A percentile compares a stretch with the other conserved stretches of the same genome.
Conservation (phyloP, 2,329 filamentous ascomycete species). For the Gyromitra esculenta region DNA sequence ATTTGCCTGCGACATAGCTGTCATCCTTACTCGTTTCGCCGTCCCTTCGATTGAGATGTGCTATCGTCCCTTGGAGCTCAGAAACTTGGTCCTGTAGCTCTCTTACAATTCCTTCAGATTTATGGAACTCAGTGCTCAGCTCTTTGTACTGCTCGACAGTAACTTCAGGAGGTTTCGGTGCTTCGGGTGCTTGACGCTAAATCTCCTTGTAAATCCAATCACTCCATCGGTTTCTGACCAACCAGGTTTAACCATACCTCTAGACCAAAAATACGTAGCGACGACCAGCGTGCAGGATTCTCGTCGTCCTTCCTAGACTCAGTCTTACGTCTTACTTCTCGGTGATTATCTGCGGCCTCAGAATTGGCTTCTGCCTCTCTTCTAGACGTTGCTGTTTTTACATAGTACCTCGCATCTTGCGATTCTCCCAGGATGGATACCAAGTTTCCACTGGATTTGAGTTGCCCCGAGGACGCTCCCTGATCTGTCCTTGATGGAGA, state of each 20-base stretch:
- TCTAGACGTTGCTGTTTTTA: no score
- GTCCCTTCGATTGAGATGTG: conserved; percentile 17
- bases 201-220: neutral
- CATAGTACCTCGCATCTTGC: no score
- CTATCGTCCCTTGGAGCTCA: conserved; percentile 19
- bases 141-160: neutral
- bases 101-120: neutral
- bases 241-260: neutral
- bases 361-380: no score
- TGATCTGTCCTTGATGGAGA: no score
- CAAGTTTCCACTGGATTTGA: no score
- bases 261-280: neutral
- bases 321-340: neutral
- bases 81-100: conserved; percentile 16
- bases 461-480: no score
- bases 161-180: neutral
- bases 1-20: neutral
- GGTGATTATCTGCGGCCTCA: neutral
- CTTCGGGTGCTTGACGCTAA: neutral
- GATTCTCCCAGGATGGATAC: no score
- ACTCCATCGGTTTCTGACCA: neutral
- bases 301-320: no score
- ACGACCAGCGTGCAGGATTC: no score
- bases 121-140: neutral
- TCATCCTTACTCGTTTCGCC: conserved; percentile 4